phyloP scores from a whole-genome alignment of 768 basidiomycete genomes.

The Amanita rubescens region DNA sequence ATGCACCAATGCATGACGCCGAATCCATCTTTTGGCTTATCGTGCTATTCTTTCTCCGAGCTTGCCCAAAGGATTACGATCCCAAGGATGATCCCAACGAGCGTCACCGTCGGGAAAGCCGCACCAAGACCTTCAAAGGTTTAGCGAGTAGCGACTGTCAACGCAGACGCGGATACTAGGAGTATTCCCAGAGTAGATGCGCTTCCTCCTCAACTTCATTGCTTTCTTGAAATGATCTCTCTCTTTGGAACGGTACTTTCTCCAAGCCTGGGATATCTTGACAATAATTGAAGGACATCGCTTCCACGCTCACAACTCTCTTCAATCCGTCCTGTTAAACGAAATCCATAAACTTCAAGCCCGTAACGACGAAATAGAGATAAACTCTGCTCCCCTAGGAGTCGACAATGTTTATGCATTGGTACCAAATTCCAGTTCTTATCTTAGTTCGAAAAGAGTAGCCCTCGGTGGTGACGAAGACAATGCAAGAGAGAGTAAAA shows the following conservation, averaged over 20 bases:
- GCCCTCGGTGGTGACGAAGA: background rate
- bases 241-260: background rate
- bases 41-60: background rate
- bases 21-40: background rate
- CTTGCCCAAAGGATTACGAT: background rate
- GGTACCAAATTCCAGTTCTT: background rate
- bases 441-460: background rate
- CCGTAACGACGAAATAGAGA: background rate
- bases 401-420: background rate
- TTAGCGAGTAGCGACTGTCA: background rate
- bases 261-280: background rate
- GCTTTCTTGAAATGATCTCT: background rate
- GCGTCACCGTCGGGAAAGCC: background rate
- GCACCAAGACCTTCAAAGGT: background rate
- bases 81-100: background rate
- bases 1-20: background rate
- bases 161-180: background rate
- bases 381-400: background rate
- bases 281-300: background rate
- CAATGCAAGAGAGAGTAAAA: background rate
- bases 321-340: background rate
- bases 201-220: background rate
- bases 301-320: background rate
- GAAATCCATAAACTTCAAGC: slow-evolving; percentile 1
- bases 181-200: background rate